A percentile compares a stretch with the other conserved stretches of the same genome.
phyloP scores from a whole-genome alignment of 331 rosid genomes.

The Phaseolus coccineus region DNA sequence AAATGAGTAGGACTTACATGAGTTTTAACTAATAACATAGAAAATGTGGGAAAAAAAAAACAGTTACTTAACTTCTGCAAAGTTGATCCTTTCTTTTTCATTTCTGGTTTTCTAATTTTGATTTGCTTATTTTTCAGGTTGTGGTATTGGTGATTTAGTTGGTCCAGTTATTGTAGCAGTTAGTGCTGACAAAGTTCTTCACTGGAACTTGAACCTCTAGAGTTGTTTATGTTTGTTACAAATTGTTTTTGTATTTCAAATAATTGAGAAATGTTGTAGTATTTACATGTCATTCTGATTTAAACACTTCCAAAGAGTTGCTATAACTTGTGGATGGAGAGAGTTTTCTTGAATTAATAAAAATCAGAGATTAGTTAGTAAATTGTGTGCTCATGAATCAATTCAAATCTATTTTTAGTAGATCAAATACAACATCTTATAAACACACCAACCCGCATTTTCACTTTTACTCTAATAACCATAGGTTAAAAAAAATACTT shows the following conservation, averaged over 20 bases:
- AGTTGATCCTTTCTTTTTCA: not conserved
- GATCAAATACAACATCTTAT: too few species aligned
- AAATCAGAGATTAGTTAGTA: not conserved
- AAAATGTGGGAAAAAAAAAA: too few species aligned
- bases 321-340: not conserved
- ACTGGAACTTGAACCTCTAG: conserved; percentile 32
- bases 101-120: not conserved
- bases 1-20: too few species aligned
- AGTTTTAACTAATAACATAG: too few species aligned
- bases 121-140: conserved; percentile 59
- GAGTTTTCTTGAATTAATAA: not conserved
- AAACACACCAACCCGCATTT: too few species aligned
- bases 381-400: too few species aligned
- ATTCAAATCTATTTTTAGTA: too few species aligned
- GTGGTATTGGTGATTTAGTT: conserved; percentile 54
- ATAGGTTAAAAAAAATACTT: too few species aligned
- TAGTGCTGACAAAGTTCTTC: conserved; percentile 31
- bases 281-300: not conserved
- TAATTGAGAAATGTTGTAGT: conserved; percentile 6
- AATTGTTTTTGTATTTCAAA: conserved; percentile 28
- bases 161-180: conserved; percentile 53
- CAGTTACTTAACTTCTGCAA: too few species aligned
- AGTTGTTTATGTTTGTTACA: not conserved
- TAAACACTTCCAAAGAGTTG: not conserved
- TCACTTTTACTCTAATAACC: too few species aligned